A percentile compares a stretch with the other conserved stretches of the same genome.
These are phyloP conservation scores for Gracilaria gracilis DNA, from an alignment of 23 red algal genomes.

Conservation along the genomic window DNA sequence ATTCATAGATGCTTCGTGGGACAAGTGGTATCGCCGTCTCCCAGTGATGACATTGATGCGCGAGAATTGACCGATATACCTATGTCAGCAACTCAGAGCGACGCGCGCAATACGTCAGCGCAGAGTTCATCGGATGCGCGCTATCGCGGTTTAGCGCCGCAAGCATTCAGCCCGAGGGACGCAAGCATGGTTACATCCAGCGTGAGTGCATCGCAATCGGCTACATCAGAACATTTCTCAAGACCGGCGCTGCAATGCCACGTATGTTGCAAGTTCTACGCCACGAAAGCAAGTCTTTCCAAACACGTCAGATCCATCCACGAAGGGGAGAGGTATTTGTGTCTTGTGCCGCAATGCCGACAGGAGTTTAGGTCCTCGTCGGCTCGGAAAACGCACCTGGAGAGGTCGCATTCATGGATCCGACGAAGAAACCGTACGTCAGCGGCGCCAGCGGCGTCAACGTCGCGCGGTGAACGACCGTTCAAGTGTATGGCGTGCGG, in stretches of 20 bases:
- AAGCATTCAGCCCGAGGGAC: not conserved
- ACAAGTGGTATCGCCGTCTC: constrained; percentile 5
- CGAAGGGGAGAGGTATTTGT: constrained; percentile 6
- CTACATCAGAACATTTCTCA: not conserved
- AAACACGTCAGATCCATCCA: constrained; percentile 24
- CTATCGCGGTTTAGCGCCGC: not conserved
- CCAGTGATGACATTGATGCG: not conserved
- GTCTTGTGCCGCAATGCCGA: constrained; percentile 14
- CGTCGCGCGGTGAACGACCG: not conserved
- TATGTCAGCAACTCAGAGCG: not conserved
- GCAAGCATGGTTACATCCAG: not conserved
- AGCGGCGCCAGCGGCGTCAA: not conserved
- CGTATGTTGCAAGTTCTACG: constrained; percentile 13
- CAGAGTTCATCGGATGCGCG: not conserved
- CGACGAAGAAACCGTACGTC: not conserved
- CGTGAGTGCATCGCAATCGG: not conserved
- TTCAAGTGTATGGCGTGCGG: constrained; percentile 17
- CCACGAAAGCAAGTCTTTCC: constrained; percentile 5
- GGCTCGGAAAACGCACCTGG: constrained; percentile 6
- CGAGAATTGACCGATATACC: not conserved
- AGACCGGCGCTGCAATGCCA: not conserved
- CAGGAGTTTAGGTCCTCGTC: constrained; percentile 8
- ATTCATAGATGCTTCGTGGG: constrained; percentile 14
- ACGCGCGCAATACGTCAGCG: not conserved
- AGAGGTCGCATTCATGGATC: constrained; percentile 16